Evolutionary conservation across 106 monocot genomes (phyloP).

Genomic region (Dendrobium nobile): DNA sequence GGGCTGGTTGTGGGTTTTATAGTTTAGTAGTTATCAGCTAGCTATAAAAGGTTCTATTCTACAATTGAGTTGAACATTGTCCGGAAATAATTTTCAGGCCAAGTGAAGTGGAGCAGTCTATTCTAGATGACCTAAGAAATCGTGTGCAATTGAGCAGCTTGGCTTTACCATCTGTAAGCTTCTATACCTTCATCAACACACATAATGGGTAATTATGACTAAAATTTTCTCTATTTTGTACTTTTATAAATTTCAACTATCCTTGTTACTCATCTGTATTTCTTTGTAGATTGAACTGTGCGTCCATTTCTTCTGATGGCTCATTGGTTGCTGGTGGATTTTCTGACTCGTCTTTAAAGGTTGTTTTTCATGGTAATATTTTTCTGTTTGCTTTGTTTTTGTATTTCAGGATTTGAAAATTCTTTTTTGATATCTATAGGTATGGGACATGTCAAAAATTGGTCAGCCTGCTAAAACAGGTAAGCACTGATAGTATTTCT

Average conservation of each 20-base stretch:
- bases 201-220: slow-evolving; percentile 62
- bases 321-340: slow-evolving; percentile 94
- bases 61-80: background rate
- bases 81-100: slow-evolving; percentile 33
- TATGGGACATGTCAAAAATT: slow-evolving; percentile 96
- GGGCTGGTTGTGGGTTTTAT: background rate
- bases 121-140: slow-evolving; percentile 88
- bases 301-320: slow-evolving; percentile 83
- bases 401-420: background rate
- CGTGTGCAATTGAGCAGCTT: slow-evolving; percentile 80
- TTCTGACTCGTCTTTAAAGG: slow-evolving; percentile 97
- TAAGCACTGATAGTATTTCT: slow-evolving; percentile 22
- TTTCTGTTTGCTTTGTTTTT: background rate
- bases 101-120: slow-evolving; percentile 62
- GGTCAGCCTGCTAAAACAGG: slow-evolving; percentile 51
- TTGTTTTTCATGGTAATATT: slow-evolving; percentile 16
- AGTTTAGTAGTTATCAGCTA: background rate
- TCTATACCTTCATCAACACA: slow-evolving; percentile 90
- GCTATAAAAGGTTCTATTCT: background rate
- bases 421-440: slow-evolving; percentile 27
- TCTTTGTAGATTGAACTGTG: slow-evolving; percentile 67
- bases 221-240: background rate
- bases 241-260: background rate
- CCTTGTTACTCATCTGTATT: background rate
- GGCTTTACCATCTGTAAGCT: slow-evolving; percentile 90